A percentile compares a stretch with the other conserved stretches of the same genome.
These are phyloP conservation scores for Zanthoxylum bungeanum DNA, from an alignment of 345 rosid genomes.

Conservation along the genomic window DNA sequence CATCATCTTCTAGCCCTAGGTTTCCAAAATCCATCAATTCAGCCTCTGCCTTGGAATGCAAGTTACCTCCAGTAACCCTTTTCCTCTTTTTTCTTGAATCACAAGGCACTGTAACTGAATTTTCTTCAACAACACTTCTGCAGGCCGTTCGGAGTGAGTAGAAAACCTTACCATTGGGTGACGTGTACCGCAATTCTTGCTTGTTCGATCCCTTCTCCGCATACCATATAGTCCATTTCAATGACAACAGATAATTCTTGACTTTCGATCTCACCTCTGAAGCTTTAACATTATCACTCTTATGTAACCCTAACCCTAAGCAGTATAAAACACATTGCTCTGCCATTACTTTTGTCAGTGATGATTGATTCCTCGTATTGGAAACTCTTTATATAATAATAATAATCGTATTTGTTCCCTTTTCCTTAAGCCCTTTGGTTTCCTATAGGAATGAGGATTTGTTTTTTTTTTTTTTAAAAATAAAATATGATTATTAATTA, in stretches of 20 bases:
- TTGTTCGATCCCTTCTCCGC: background rate
- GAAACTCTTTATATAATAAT: no score
- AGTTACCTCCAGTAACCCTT: background rate
- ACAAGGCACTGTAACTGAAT: background rate
- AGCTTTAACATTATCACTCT: background rate
- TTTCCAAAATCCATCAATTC: background rate
- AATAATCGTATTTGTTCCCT: no score
- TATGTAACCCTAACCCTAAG: no score
- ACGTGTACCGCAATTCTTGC: constrained; percentile 1
- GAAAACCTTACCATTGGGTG: background rate
- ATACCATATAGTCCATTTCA: constrained; percentile 9
- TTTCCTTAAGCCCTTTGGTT: no score
- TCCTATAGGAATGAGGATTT: no score
- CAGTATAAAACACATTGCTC: no score
- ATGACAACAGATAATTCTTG: constrained; percentile 1
- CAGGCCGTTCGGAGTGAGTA: constrained; percentile 16
- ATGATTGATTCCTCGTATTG: no score
- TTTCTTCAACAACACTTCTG: background rate
- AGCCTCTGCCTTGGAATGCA: background rate
- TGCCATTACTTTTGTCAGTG: no score
- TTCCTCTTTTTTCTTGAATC: background rate
- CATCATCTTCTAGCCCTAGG: background rate
- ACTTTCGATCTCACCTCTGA: constrained; percentile 1
- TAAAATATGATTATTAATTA: no score
- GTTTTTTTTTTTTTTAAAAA: no score